Conservation (phyloP, 148 eudicot genomes). For the Polygonum aviculare region DNA sequence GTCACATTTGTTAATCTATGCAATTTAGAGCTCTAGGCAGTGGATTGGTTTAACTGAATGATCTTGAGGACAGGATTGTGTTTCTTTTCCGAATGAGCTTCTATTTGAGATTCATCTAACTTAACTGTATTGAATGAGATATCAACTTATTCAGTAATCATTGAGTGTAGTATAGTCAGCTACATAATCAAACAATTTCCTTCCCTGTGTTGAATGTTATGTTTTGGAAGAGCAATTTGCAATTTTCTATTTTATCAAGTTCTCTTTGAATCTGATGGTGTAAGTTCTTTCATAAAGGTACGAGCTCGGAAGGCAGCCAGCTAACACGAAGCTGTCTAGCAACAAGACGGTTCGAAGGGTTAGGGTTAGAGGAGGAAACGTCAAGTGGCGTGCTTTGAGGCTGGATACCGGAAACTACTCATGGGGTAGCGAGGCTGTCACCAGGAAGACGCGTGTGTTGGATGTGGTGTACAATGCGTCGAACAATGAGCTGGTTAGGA, state of each 20-base stretch:
- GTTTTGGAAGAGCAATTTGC: not conserved
- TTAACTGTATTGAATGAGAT: too few relatives aligned
- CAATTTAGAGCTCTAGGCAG: too few relatives aligned
- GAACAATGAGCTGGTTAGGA: constrained; percentile 86
- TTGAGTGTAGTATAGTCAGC: too few relatives aligned
- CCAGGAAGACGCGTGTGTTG: constrained; percentile 64
- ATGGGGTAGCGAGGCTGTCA: constrained; percentile 80
- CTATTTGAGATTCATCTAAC: too few relatives aligned
- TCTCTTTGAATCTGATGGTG: not conserved
- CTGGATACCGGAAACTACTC: constrained; percentile 85
- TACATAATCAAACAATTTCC: too few relatives aligned
- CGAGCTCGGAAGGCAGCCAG: constrained; percentile 91
- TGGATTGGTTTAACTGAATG: not conserved
- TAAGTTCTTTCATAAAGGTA: constrained; percentile 32
- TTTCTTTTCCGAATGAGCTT: not conserved
- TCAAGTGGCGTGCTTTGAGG: constrained; percentile 86
- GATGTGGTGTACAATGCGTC: constrained; percentile 88
- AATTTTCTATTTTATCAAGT: not conserved
- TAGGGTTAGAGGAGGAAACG: constrained; percentile 79
- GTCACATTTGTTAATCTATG: not conserved
- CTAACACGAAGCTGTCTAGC: constrained; percentile 76
- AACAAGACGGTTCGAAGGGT: constrained; percentile 72
- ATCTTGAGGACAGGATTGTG: not conserved
- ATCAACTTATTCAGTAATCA: too few relatives aligned
- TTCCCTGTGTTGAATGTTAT: too few relatives aligned